Base-by-base conservation (phyloP, 1,284 basidiomycete species). In the Cutaneotrichosporon mucoides region DNA sequence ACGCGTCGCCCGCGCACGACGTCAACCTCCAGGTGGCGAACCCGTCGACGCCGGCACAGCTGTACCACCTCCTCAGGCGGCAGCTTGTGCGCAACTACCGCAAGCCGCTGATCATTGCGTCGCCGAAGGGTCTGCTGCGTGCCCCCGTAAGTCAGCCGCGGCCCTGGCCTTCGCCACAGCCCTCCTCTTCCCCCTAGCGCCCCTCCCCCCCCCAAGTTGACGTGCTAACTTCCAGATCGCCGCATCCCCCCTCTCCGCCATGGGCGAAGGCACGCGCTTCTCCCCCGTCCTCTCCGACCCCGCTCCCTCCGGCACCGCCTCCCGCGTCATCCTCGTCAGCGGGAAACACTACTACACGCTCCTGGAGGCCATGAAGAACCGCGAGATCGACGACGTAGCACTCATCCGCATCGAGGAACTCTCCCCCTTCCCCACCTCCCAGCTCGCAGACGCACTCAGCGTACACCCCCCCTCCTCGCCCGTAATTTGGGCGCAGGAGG, bases 341-440 rank as follows among this genome's bases (percentile, higher is more conserved):
- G 92, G 92, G 34, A 94, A 94, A 79, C 77, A 92, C 9, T 93
- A 90, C 78, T 93, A 93, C 75, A 89, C 92, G 42, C 84, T 94
- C 12, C 76, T 83, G 55, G 89, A 89, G 62, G 84, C 87, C 59
- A 83, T 90, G 3, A 73, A 82, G 45, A 76, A 81, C 11, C 82
- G 81, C 0, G 78, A 77, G 2, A 70, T 85, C 24, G 77, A 82
- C n/a, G 61, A 66, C 40, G 65, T 75, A 2, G 82, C 90, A 2
- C 81, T 93, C 63, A 76, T 93, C 34, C 85, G 91, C 11, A 71
- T 93, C 57, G 92, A 93, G 70, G 91, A 93, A 71, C 80, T 94
- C 5, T 84, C 86, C 8, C 91, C 91, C 0, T 93, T 94, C 84
- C 90, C 92, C 0, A 90, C 88, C 72, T 61, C 72, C 0, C 77